A percentile compares a stretch with the other conserved stretches of the same genome.
Evolutionary conservation across 257 asterid species (phyloP).

Genomic region (Ajuga chamaepitys): DNA sequence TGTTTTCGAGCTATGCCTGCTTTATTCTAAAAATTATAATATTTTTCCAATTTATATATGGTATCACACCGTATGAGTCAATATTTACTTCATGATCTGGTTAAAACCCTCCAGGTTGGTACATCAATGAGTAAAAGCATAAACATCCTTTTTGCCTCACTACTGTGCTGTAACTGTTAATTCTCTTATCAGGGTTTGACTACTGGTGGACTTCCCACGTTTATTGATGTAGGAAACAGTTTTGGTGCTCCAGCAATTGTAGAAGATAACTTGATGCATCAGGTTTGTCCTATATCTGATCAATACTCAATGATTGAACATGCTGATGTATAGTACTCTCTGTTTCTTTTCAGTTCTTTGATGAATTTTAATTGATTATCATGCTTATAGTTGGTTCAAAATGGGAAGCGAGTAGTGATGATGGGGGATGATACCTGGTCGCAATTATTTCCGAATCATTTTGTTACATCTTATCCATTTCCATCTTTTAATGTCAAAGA

Average conservation of each 20-base stretch:
- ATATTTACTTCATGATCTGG: background rate
- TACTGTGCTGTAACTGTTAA: background rate
- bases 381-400: slow-evolving; percentile 58
- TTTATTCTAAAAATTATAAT: background rate
- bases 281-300: slow-evolving; percentile 32
- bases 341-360: background rate
- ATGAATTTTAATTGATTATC: slow-evolving; percentile 10
- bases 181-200: slow-evolving; percentile 66
- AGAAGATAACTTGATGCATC: slow-evolving; percentile 91
- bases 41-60: background rate
- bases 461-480: slow-evolving; percentile 61
- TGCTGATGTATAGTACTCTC: background rate
- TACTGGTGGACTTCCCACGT: slow-evolving; percentile 99
- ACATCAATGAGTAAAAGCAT: slow-evolving; percentile 1
- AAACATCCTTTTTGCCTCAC: background rate
- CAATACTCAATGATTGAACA: background rate
- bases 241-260: slow-evolving; percentile 97
- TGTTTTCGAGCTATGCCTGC: background rate
- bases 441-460: slow-evolving; percentile 87
- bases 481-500: slow-evolving; percentile 98
- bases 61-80: background rate
- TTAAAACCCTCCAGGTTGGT: background rate
- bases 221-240: slow-evolving; percentile 91
- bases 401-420: slow-evolving; percentile 89
- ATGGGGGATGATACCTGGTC: slow-evolving; percentile 99